Conservation (phyloP, 2,329 filamentous ascomycete species). For the Phialophora expanda region DNA sequence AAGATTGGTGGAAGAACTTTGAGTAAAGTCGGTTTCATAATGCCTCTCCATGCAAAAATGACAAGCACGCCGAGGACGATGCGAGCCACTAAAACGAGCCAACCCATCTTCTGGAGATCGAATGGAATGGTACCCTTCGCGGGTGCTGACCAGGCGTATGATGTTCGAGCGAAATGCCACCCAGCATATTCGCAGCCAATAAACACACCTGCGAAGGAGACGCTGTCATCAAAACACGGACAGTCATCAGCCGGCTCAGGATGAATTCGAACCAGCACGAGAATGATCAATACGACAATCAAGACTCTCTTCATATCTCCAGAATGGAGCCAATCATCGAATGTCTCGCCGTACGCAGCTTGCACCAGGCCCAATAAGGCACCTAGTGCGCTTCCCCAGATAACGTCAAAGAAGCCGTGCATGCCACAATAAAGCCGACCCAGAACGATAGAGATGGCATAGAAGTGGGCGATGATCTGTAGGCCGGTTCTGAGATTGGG, state of each 20-base stretch:
- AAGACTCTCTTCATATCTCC: conserved; percentile 69
- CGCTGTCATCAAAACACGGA: conserved; percentile 94
- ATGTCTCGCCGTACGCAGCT: conserved; percentile 59
- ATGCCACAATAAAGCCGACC: conserved; percentile 96
- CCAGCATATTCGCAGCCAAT: conserved; percentile 81
- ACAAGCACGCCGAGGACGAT: conserved; percentile 79
- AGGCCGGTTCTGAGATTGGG: conserved; percentile 65
- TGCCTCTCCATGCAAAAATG: conserved; percentile 87
- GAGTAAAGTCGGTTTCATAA: conserved; percentile 83
- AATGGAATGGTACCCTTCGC: conserved; percentile 68
- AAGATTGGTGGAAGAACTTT: conserved; percentile 82
- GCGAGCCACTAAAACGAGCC: conserved; percentile 66
- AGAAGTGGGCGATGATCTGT: conserved; percentile 76
- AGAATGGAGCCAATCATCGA: conserved; percentile 72
- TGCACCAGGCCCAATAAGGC: conserved; percentile 65
- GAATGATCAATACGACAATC: conserved; percentile 67
- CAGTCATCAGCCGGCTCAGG: conserved; percentile 97
- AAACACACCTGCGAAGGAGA: conserved; percentile 87
- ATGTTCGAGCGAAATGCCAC: conserved; percentile 76
- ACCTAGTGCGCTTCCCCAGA: conserved; percentile 79
- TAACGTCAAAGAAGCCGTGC: conserved; percentile 94
- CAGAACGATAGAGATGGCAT: conserved; percentile 85
- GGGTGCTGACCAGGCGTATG: conserved; percentile 57
- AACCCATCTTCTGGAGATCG: conserved; percentile 69
- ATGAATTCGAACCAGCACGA: conserved; percentile 82